Percentiles rank a stretch among this genome's conserved stretches.
These are phyloP conservation scores for Ilex paraguariensis DNA, from an alignment of 305 asterid species.

Conservation along the genomic window DNA sequence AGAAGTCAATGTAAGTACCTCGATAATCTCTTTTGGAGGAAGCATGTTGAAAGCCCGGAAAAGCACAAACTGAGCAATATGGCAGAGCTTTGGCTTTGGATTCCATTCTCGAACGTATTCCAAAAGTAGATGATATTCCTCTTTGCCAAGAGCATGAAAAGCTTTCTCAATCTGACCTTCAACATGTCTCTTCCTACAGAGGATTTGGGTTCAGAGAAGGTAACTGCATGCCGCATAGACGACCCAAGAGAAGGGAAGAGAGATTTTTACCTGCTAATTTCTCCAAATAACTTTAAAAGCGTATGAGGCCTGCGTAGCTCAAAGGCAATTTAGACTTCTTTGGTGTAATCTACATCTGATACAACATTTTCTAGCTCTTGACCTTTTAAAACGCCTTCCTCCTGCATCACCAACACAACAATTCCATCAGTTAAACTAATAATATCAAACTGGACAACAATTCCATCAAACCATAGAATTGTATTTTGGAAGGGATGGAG, in stretches of 20 bases:
- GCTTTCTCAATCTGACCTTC: too few species aligned
- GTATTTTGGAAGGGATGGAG: too few species aligned
- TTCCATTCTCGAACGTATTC: constrained; percentile 91
- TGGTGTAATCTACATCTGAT: constrained; percentile 62
- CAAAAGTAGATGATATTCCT: constrained; percentile 52
- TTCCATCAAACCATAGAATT: too few species aligned
- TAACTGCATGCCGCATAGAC: background rate
- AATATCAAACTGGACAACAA: too few species aligned
- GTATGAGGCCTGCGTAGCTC: constrained; percentile 90
- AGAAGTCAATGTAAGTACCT: constrained; percentile 44
- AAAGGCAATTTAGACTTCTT: constrained; percentile 83
- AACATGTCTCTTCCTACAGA: constrained; percentile 49
- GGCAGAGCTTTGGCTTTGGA: constrained; percentile 83
- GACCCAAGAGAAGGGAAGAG: background rate
- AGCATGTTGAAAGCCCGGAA: constrained; percentile 38
- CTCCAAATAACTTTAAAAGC: constrained; percentile 66
- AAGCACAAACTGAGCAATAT: constrained; percentile 74
- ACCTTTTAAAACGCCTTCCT: constrained; percentile 76
- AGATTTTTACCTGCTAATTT: constrained; percentile 54
- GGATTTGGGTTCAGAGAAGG: too few species aligned
- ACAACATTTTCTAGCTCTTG: constrained; percentile 95
- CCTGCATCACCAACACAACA: constrained; percentile 39
- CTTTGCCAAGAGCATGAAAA: too few species aligned
- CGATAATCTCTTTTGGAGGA: constrained; percentile 63
- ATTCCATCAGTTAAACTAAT: too few species aligned